Evolutionary conservation across 2,329 filamentous ascomycete genomes (phyloP).

Genomic region (Sporothrix dimorphospora): DNA sequence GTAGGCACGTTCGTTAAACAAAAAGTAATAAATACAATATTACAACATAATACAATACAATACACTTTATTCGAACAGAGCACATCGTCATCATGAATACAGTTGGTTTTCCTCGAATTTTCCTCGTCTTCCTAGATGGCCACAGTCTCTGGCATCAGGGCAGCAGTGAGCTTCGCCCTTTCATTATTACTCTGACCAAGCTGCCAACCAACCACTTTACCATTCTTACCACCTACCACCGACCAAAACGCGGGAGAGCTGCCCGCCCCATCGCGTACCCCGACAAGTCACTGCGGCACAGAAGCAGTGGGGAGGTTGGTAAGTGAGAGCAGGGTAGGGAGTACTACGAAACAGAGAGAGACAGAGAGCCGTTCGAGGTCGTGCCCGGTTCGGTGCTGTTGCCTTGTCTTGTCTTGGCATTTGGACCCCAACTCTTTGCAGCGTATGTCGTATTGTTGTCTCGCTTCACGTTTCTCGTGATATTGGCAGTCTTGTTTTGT

Average conservation of each 20-base stretch:
- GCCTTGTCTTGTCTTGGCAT: neutral
- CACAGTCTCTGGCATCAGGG: conserved; percentile 1
- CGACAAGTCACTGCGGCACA: conserved; percentile 19
- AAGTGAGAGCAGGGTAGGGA: too few relatives aligned
- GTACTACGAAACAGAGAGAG: too few relatives aligned
- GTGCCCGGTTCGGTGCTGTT: neutral
- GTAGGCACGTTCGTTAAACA: neutral
- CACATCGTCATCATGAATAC: neutral
- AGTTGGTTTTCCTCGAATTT: neutral
- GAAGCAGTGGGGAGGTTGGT: neutral
- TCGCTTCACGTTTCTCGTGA: neutral
- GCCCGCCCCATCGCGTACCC: conserved; percentile 12
- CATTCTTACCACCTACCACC: neutral
- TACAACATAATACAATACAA: neutral
- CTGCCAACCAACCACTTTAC: neutral
- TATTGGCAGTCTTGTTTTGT: neutral
- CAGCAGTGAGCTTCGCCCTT: conserved; percentile 1
- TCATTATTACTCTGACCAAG: too few relatives aligned
- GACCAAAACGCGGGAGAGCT: neutral
- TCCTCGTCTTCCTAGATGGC: neutral
- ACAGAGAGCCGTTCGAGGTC: neutral
- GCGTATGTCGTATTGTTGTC: too few relatives aligned
- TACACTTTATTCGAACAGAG: neutral
- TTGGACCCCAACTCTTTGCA: conserved; percentile 15
- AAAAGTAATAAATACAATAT: neutral